These are phyloP conservation scores for Oryza longistaminata DNA, from an alignment of 176 grass and related monocot species.

Conservation along the genomic window DNA sequence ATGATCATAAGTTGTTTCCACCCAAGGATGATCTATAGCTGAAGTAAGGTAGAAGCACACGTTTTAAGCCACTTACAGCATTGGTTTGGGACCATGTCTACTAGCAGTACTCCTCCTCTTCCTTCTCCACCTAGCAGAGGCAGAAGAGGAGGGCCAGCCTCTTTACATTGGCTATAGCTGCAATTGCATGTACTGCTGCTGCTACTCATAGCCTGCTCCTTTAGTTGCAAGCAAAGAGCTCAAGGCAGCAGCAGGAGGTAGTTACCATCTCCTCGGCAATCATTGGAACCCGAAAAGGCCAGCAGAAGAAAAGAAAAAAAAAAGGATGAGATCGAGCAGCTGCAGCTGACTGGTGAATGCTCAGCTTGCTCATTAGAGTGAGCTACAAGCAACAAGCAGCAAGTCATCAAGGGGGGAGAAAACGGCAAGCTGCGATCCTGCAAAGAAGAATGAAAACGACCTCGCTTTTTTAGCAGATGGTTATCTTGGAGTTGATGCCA, in stretches of 20 bases:
- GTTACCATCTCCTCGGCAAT: conserved; percentile 38
- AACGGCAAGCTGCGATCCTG: neutral
- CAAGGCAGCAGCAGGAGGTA: neutral
- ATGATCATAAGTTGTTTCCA: conserved; percentile 10
- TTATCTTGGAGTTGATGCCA: conserved; percentile 48
- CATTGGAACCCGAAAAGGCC: conserved; percentile 53
- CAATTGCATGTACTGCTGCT: neutral
- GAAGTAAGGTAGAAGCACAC: conserved; percentile 39
- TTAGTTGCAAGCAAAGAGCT: conserved; percentile 56
- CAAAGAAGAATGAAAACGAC: neutral
- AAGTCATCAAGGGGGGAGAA: neutral
- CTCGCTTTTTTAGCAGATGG: conserved; percentile 11
- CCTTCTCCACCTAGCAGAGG: neutral
- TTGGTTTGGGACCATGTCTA: neutral
- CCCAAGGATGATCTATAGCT: neutral
- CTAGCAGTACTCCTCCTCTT: neutral
- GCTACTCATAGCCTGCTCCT: conserved; percentile 37
- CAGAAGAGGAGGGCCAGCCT: neutral
- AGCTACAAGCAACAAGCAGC: conserved; percentile 45
- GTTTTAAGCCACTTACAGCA: neutral
- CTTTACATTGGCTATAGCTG: too few relatives aligned
- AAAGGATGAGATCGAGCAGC: conserved; percentile 12
- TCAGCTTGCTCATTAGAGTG: conserved; percentile 36
- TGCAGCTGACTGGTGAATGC: neutral
- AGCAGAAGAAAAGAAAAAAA: conserved; percentile 9